Base-by-base conservation (phyloP, 345 rosid species). In the Aquilaria sinensis region DNA sequence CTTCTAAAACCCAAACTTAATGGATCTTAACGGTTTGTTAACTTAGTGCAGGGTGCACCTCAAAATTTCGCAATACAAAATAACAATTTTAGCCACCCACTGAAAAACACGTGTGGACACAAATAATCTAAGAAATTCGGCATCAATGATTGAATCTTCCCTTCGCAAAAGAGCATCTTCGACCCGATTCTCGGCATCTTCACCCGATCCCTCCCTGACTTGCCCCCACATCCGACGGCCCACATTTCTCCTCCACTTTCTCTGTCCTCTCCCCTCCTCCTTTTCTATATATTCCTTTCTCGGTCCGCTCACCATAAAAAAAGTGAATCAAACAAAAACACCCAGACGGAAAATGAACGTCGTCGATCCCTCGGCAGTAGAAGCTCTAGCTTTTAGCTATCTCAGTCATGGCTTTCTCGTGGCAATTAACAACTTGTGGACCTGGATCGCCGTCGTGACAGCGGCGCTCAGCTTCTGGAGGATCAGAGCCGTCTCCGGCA, bases 391-490 rank as follows among this genome's bases (percentile, higher is more conserved):
- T 48, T 56, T 67, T 54, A 62, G 63, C 16, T 61, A 61, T 53
- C 31, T 61, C 51, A 55, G 43, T 55, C 56, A 73, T 30, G 62
- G 69, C n/a, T 6, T 57, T 31, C 49, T 57, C 64, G 31, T 46
- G 41, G 62, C 60, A 14, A 32, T 63, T 29, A 69, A 73, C 67
- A 77, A 67, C 14, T 60, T 70, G 11, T 77, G 74, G 75, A 70
- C 75, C 16, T 67, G 74, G 75, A 63, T 72, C 10, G 81, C 73
- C 29, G 64, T 73, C 29, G 56, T 77, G 23, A 77, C 72, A 46
- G 81, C 75, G 58, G 75, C 75, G 47, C 59, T 77, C 51, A 67
- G 81, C 60, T 73, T 70, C 64, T 77, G 78, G 81, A 41, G 64
- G 50, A 59, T 77, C 46, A 48, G 69, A 29, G 65, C 62, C 59